A percentile compares a stretch with the other conserved stretches of the same genome.
Conservation (phyloP, 176 grass and related monocot species). For the Chloris gayana region DNA sequence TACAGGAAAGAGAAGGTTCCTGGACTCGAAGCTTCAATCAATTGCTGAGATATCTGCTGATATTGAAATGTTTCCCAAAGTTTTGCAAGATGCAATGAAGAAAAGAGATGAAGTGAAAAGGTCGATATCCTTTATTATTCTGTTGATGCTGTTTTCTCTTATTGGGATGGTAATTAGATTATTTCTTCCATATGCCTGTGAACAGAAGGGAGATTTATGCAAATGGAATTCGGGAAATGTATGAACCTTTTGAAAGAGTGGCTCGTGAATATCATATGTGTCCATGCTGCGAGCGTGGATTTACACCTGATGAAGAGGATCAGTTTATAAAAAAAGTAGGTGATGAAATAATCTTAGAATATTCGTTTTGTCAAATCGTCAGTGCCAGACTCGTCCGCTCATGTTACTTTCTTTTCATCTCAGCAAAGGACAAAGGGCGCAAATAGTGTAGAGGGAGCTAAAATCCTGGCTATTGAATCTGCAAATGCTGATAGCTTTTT, state of each 20-base stretch:
- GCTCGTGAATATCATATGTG: constrained; percentile 81
- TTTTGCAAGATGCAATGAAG: constrained; percentile 73
- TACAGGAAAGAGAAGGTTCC: constrained; percentile 73
- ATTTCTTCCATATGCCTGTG: constrained; percentile 14
- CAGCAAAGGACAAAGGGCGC: constrained; percentile 84
- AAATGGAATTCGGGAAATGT: constrained; percentile 87
- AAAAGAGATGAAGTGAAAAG: constrained; percentile 90
- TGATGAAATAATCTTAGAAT: constrained; percentile 7
- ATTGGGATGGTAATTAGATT: constrained; percentile 9
- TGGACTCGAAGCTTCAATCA: constrained; percentile 72
- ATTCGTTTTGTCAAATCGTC: constrained; percentile 27
- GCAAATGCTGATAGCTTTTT: constrained; percentile 72
- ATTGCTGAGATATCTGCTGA: constrained; percentile 51
- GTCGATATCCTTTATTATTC: constrained; percentile 42
- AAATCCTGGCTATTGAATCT: constrained; percentile 54
- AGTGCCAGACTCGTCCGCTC: constrained; percentile 7
- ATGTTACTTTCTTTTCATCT: constrained; percentile 37
- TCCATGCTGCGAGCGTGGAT: constrained; percentile 87
- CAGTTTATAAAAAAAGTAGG: constrained; percentile 79
- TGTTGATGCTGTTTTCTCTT: constrained; percentile 16
- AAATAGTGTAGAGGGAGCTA: constrained; percentile 70
- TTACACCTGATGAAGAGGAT: constrained; percentile 91
- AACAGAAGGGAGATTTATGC: constrained; percentile 64
- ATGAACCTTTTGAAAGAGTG: constrained; percentile 79
- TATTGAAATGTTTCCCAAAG: constrained; percentile 64